Evolutionary conservation across 768 basidiomycete species (phyloP), one percentile per base, ranked within the genome.

Genomic region (Boletus rubropictus): DNA sequence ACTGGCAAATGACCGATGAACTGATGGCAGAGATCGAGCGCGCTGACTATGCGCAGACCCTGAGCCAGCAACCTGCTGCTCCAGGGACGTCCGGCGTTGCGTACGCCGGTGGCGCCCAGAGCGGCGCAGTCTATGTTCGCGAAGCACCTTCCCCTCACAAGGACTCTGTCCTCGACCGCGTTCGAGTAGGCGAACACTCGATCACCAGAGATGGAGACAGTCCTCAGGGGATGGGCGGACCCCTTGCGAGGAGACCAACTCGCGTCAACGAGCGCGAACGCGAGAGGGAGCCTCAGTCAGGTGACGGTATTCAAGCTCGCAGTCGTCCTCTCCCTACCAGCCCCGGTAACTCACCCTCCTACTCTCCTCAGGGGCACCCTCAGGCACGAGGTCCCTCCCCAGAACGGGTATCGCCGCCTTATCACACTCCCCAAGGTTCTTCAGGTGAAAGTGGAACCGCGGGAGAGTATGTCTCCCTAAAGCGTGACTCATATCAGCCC

Each of bases 11-110:
- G 73, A 84, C 84, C 0, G 78, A 79, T 29, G 81, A 86, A 52
- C 71, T 86, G 24, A 69, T 86, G 64, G 80, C 79, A 27, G 82
- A 86, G 52, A 82, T 86, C 51, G 85, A 87, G 58, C 76, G 79
- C 35, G 81, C 80, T n/a, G 81, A 85, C 63, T 65, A 78, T 51
- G 78, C 81, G 46, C 81, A 81, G 58, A 64, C 74, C 9, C 76
- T 79, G 58, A 70, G 69, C 32, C 73, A 75, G 53, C 67, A 66
- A n/a, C 58, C 67, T 43, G 55, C 69, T 38, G 57, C 66, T 56
- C 57, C 61, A 58, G 54, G 66, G 52, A 68, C 67, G 45, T 64
- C 71, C 45, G 68, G 76, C 69, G 54, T 75, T 5, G 73, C 73
- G 5, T 74, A 74, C 56, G 73, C 73, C 36, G 73, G 73, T 44